Evolutionary conservation across 805 yeast species (phyloP).

Genomic region (Suhomyces faveliae): DNA sequence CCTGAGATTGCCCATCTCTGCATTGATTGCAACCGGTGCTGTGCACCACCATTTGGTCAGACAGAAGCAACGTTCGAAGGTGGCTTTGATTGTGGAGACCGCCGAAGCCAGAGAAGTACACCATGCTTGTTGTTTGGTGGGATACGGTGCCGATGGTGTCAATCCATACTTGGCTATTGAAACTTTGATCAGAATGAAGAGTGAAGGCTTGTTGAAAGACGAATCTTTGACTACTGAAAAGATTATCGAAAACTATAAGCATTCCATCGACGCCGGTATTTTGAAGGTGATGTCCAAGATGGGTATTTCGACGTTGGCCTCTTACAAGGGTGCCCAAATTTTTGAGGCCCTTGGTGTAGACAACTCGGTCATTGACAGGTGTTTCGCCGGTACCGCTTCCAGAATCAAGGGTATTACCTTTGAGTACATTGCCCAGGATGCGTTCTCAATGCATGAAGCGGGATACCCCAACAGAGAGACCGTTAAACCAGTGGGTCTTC

Average conservation of each 20-base stretch:
- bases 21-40: constrained; percentile 92
- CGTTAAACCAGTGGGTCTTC: constrained; percentile 68
- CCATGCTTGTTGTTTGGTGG: constrained; percentile 89
- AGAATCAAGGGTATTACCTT: constrained; percentile 94
- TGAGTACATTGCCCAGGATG: constrained; percentile 95
- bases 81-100: constrained; percentile 86
- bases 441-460: constrained; percentile 87
- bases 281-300: constrained; percentile 97
- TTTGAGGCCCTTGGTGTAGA: constrained; percentile 96
- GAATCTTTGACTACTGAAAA: constrained; percentile 54
- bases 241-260: constrained; percentile 74
- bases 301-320: constrained; percentile 98
- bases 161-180: constrained; percentile 94
- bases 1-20: constrained; percentile 75
- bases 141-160: constrained; percentile 96
- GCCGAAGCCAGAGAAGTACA: constrained; percentile 98
- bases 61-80: constrained; percentile 94
- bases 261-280: constrained; percentile 86
- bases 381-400: constrained; percentile 97
- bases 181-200: constrained; percentile 78
- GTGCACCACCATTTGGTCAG: constrained; percentile 95
- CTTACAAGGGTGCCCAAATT: constrained; percentile 99
- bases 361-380: constrained; percentile 89
- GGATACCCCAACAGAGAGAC: constrained; percentile 83
- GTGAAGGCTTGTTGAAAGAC: constrained; percentile 66